phyloP scores from a whole-genome alignment of 257 asterid genomes.

The Ballota nigra region DNA sequence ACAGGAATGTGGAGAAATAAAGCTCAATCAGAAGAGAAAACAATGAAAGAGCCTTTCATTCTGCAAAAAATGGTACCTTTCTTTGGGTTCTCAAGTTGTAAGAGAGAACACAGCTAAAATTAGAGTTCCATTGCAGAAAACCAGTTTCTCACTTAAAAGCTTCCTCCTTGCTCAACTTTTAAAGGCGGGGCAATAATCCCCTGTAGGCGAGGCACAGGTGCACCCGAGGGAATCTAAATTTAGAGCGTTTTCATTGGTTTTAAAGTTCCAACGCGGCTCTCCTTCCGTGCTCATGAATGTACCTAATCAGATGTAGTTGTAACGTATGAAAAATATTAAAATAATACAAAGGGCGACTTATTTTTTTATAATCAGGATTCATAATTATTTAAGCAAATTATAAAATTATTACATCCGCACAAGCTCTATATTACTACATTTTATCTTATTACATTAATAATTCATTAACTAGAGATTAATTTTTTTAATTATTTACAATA shows the following conservation, averaged over 20 bases:
- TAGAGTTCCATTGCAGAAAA: slow-evolving; percentile 27
- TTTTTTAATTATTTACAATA: neutral
- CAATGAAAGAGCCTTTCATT: neutral
- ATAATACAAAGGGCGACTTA: neutral
- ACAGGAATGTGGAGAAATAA: neutral
- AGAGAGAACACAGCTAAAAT: slow-evolving; percentile 25
- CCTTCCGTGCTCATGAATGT: slow-evolving; percentile 13
- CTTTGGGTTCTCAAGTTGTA: slow-evolving; percentile 20
- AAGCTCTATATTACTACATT: too few relatives aligned
- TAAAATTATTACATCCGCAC: neutral
- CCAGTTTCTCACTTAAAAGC: slow-evolving; percentile 35
- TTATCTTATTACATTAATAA: neutral
- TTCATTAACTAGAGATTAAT: neutral
- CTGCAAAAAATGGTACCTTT: slow-evolving; percentile 24
- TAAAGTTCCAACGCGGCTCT: slow-evolving; percentile 12
- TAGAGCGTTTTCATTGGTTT: slow-evolving; percentile 17
- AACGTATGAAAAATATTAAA: neutral
- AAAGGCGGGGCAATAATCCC: slow-evolving; percentile 29
- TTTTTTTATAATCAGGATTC: too few relatives aligned
- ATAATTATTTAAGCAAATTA: too few relatives aligned
- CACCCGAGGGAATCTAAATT: slow-evolving; percentile 18
- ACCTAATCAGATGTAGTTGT: slow-evolving; percentile 1
- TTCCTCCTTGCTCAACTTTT: slow-evolving; percentile 34
- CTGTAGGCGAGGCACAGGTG: slow-evolving; percentile 23
- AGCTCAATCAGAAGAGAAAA: neutral